phyloP scores from a whole-genome alignment of 192 early-diverging fungal genomes.

The Backusella circina region DNA sequence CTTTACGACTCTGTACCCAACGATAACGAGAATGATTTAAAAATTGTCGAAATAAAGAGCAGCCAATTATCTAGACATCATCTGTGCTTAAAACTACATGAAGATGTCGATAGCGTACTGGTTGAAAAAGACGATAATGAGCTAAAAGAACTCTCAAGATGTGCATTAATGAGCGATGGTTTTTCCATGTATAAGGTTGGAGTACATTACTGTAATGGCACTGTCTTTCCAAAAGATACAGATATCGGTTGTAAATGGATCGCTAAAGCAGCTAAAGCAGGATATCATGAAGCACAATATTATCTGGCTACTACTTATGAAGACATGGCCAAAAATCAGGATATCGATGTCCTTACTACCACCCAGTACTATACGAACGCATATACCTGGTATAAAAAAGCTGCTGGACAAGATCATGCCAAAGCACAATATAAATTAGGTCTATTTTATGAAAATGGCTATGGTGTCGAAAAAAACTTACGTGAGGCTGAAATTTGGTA shows the following conservation, averaged over 20 bases:
- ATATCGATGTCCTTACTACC: neutral
- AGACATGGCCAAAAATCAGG: neutral
- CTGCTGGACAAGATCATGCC: neutral
- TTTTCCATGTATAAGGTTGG: neutral
- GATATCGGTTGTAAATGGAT: neutral
- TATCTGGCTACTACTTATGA: neutral
- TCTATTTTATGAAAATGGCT: neutral
- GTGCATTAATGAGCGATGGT: neutral
- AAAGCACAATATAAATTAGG: neutral
- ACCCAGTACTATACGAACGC: neutral
- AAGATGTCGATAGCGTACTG: neutral
- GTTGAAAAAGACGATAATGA: neutral
- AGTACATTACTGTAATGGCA: neutral
- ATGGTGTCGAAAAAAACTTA: neutral
- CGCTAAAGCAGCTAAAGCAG: neutral
- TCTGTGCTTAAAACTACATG: neutral
- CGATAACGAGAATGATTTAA: neutral
- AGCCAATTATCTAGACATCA: neutral
- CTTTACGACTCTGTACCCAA: neutral
- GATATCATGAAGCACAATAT: neutral
- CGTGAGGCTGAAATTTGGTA: neutral
- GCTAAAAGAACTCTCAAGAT: neutral
- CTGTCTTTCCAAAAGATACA: neutral
- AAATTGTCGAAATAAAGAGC: neutral
- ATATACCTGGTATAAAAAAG: neutral